These are phyloP conservation scores for Penicillium lagena DNA, from an alignment of 495 filamentous ascomycete genomes.

Conservation along the genomic window DNA sequence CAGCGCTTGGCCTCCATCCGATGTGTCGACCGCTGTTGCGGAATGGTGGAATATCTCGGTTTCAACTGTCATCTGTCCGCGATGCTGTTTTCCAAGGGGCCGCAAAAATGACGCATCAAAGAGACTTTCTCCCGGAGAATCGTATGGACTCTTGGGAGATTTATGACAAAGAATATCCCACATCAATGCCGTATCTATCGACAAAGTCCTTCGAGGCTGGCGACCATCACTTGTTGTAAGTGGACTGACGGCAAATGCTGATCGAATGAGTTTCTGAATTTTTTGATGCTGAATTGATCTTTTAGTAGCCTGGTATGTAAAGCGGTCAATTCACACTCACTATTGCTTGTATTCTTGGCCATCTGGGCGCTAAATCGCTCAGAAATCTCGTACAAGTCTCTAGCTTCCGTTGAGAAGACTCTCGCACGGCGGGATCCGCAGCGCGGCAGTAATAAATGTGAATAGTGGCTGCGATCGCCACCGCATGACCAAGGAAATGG, in stretches of 20 bases:
- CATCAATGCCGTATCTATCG: slow-evolving; percentile 36
- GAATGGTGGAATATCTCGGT: slow-evolving; percentile 35
- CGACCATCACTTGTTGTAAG: slow-evolving; percentile 18
- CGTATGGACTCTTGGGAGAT: slow-evolving; percentile 8
- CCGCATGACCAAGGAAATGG: slow-evolving; percentile 33
- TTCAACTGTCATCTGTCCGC: slow-evolving; percentile 27
- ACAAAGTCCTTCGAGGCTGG: slow-evolving; percentile 30
- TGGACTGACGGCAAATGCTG: slow-evolving; percentile 27
- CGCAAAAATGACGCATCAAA: slow-evolving; percentile 21
- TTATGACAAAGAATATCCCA: slow-evolving; percentile 37
- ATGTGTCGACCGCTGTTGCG: slow-evolving; percentile 31
- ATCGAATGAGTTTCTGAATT: slow-evolving; percentile 23
- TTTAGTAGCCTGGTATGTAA: neutral
- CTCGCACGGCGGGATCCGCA: slow-evolving; percentile 28
- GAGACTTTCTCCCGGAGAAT: slow-evolving; percentile 13
- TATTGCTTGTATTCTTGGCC: slow-evolving; percentile 24
- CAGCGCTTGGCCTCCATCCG: slow-evolving; percentile 32
- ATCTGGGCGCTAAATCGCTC: slow-evolving; percentile 21
- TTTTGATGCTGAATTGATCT: slow-evolving; percentile 22
- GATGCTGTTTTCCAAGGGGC: slow-evolving; percentile 4
- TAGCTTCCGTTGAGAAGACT: slow-evolving; percentile 30
- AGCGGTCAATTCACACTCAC: slow-evolving; percentile 8
- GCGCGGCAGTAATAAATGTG: slow-evolving; percentile 39
- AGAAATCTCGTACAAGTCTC: slow-evolving; percentile 32
- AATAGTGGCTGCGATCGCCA: slow-evolving; percentile 33